Evolutionary conservation across 2,329 filamentous ascomycete species (phyloP), one percentile per base, ranked within the genome.

Genomic region (Pseudogymnoascus pannorum): DNA sequence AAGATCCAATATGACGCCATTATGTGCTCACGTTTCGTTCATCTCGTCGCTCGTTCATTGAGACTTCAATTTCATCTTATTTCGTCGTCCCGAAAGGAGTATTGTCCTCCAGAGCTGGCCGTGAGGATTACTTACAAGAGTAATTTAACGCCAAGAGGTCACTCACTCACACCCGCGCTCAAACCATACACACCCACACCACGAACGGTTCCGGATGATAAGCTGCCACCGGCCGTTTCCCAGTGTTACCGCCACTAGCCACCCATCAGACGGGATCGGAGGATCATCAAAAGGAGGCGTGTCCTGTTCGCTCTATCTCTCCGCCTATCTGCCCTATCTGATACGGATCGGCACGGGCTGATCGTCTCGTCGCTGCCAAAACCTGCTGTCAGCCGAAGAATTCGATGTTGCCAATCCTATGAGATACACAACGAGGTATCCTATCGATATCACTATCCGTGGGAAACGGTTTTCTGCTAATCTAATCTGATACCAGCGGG

Each of bases 21-120:
- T 48, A 48, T 48, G 42, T 48, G 42, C 42, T 48, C 42, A 48
- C 42, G 42, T 48, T 48, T 22, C 42, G 42, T 48, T 48, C 42
- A 16, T 48, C 42, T 48, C 22, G 42, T 26, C 42, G 42, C 5
- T 48, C 22, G 42, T 48, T 48, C 42, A 48, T 11, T 26, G 22
- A 48, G 42, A 20, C 26, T n/a, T 16, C 3, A 16, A 14, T 48
- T 48, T 48, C 42, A 48, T 48, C 12, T 16, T 12, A 26, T 48
- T 48, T 26, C 22, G 16, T 48, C 22, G 42, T 48, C 42, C 42
- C 22, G 14, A 48, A 48, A 26, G 42, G 42, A 48, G 42, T 7
- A 48, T n/a, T 48, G 40, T 24, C 8, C 11, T 44, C 40, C 40
- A 44, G 40, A 44, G 40, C n/a, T 48, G 22, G 42, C 22, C 42